Evolutionary conservation across 2,329 filamentous ascomycete species (phyloP).

Genomic region (Thelonectria discophora): DNA sequence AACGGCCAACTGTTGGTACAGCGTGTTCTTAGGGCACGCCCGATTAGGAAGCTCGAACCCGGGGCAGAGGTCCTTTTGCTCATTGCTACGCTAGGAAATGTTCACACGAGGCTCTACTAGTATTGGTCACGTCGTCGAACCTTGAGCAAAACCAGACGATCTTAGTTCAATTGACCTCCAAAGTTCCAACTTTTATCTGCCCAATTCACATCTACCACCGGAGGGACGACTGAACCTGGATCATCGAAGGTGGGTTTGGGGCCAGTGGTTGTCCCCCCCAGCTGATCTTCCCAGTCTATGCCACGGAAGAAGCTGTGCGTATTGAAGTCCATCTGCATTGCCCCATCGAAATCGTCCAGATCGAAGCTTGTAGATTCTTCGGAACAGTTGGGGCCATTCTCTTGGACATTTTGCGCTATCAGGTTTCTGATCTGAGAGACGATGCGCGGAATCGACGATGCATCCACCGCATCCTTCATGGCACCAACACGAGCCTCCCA

Average conservation of each 20-base stretch:
- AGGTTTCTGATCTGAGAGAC: background rate
- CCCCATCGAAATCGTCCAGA: background rate
- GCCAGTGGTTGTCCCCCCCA: background rate
- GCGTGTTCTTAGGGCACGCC: background rate
- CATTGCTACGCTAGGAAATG: background rate
- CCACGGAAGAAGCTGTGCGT: background rate
- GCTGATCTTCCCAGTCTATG: background rate
- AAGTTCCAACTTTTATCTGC: background rate
- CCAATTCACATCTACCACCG: background rate
- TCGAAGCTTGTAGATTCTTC: background rate
- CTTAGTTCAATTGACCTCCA: background rate
- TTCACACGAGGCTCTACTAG: background rate
- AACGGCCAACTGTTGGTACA: background rate
- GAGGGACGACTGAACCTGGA: background rate
- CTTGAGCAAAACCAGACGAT: background rate
- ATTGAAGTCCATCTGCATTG: background rate
- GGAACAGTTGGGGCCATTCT: too few species aligned
- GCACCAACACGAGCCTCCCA: slow-evolving; percentile 13
- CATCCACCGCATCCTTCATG: background rate
- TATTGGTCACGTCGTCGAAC: too few species aligned
- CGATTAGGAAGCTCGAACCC: slow-evolving; percentile 1
- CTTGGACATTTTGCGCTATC: background rate
- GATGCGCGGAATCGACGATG: background rate
- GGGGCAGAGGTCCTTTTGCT: background rate
- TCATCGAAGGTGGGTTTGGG: background rate